Evolutionary conservation across 2,329 filamentous ascomycete species (phyloP), one percentile per base, ranked within the genome.

Genomic region (Epichloe scottii): DNA sequence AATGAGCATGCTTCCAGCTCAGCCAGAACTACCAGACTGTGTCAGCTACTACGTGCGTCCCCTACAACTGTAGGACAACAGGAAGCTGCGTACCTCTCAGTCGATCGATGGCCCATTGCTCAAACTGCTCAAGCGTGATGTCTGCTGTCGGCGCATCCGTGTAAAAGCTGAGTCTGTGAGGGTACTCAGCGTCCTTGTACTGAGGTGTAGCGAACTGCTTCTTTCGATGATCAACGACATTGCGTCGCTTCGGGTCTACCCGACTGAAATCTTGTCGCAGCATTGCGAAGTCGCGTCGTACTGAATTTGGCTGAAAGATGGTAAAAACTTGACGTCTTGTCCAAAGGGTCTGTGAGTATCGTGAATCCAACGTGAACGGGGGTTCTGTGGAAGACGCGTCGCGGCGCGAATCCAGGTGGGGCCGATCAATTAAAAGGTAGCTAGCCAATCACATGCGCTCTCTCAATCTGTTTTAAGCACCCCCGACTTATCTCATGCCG

Each of bases 101-200:
- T 52, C 93, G 78, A 62, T 95, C 87, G 62, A 98, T 97, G 11
- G 90, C 93, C 93, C 93, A 98, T 77, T 95, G 89, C 66, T 98
- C 93, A 62, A 98, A 98, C 65, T 98, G 84, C 64, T 98, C 93
- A 41, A 98, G 81, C 0, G 89, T 95, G 59, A 98, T 93, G 63
- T 98, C 93, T 46, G 87, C 86, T 0, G 89, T 96, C 0, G 93
- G 93, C 44, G 93, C 87, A 26, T 84, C 77, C 42, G 81, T 73
- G 71, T 98, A 98, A 69, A 96, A 91, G 73, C 94, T 98, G 62
- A 98, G 79, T 51, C 90, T 85, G 67, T 91, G 78, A 14, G 84
- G 81, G 65, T 97, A 98, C 42, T 85, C 76, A 51, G 84, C 77
- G 57, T 89, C 82, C 66, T 87, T 84, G 74, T 83, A 95, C 51